Evolutionary conservation across 768 basidiomycete genomes (phyloP).

Genomic region (Tricholomella constricta): DNA sequence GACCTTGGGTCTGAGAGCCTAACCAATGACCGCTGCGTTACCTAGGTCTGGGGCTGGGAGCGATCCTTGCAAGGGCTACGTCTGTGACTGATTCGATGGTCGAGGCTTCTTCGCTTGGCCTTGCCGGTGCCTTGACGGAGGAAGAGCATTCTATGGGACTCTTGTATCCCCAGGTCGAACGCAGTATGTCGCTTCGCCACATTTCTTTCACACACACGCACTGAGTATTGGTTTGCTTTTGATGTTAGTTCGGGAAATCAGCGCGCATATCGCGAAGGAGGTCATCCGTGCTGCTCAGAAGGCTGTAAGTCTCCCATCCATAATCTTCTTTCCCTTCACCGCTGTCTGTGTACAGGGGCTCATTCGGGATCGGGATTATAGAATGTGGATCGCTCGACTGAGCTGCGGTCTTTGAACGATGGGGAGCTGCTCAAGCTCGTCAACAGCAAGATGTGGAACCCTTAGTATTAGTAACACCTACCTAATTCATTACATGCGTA

Average conservation of each 20-base stretch:
- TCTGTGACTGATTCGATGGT: slow-evolving; percentile 86
- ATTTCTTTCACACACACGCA: background rate
- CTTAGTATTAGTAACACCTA: slow-evolving; percentile 32
- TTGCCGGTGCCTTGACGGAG: slow-evolving; percentile 69
- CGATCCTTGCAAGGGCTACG: slow-evolving; percentile 68
- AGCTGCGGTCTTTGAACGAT: slow-evolving; percentile 61
- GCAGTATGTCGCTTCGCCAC: slow-evolving; percentile 43
- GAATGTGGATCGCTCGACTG: slow-evolving; percentile 55
- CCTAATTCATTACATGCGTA: slow-evolving; percentile 1
- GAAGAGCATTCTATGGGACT: slow-evolving; percentile 70
- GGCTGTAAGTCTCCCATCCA: slow-evolving; percentile 66
- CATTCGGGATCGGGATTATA: slow-evolving; percentile 24
- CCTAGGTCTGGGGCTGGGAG: slow-evolving; percentile 78
- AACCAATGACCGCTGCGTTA: too few species aligned
- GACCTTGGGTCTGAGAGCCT: too few species aligned
- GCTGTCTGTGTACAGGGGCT: background rate
- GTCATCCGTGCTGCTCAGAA: slow-evolving; percentile 84
- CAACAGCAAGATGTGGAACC: slow-evolving; percentile 73
- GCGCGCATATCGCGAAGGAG: slow-evolving; percentile 65
- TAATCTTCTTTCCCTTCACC: too few species aligned
- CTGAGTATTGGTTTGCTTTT: slow-evolving; percentile 10
- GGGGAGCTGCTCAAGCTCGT: slow-evolving; percentile 55
- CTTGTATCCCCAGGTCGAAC: slow-evolving; percentile 81
- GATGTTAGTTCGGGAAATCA: slow-evolving; percentile 78
- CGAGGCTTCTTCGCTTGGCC: slow-evolving; percentile 80